These are phyloP conservation scores for Termitomyces sp. DNA, from an alignment of 768 basidiomycete species.

Conservation along the genomic window DNA sequence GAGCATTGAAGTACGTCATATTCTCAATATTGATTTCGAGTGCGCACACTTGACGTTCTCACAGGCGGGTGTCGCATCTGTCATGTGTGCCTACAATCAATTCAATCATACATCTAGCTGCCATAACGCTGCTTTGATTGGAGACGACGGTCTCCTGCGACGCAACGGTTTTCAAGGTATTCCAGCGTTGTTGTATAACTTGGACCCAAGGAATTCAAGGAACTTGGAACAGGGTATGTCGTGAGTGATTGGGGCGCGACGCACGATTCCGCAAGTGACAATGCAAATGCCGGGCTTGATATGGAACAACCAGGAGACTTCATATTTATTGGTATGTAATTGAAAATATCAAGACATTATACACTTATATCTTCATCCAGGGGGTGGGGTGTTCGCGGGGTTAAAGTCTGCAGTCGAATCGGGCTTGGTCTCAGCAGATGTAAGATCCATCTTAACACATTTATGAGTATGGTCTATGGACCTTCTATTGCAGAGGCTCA, in stretches of 20 bases:
- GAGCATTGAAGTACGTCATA: too few relatives aligned
- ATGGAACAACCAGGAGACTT: slow-evolving; percentile 50
- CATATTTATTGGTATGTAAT: slow-evolving; percentile 34
- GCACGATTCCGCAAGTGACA: slow-evolving; percentile 39
- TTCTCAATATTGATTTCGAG: too few relatives aligned
- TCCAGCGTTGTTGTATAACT: neutral
- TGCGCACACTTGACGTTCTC: neutral
- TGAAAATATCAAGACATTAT: neutral
- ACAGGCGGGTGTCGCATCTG: slow-evolving; percentile 43
- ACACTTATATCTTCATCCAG: slow-evolving; percentile 13
- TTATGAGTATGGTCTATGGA: neutral
- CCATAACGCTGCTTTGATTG: slow-evolving; percentile 49
- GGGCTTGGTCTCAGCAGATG: slow-evolving; percentile 27
- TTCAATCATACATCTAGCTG: slow-evolving; percentile 62
- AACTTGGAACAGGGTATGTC: slow-evolving; percentile 29
- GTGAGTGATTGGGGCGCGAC: slow-evolving; percentile 53
- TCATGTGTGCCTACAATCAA: slow-evolving; percentile 53
- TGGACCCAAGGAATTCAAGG: neutral
- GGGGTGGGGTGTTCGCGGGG: slow-evolving; percentile 24
- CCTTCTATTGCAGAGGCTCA: slow-evolving; percentile 20
- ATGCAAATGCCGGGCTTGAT: slow-evolving; percentile 44
- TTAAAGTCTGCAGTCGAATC: slow-evolving; percentile 30
- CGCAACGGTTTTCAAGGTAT: slow-evolving; percentile 39
- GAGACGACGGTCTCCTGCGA: slow-evolving; percentile 32
- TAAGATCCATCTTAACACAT: slow-evolving; percentile 9